Percentiles rank a stretch among this genome's conserved stretches.
Evolutionary conservation across 202 grass and related monocot genomes (phyloP).

Genomic region (Eragrostis tef): DNA sequence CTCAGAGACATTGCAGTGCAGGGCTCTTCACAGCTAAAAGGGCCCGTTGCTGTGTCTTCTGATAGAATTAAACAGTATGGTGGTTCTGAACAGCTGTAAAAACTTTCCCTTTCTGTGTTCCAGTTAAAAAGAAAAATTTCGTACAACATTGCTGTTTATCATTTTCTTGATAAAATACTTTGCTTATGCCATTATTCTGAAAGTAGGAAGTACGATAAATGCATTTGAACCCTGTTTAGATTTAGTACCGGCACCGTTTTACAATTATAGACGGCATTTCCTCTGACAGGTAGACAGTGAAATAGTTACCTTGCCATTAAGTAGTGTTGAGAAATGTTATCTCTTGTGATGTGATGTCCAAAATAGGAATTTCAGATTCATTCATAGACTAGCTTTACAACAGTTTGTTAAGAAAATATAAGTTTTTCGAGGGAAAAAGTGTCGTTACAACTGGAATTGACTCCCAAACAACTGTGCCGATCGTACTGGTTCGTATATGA

Average conservation of each 20-base stretch:
- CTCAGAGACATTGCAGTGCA: no score
- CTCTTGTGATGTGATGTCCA: neutral
- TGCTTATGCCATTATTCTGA: no score
- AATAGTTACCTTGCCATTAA: neutral
- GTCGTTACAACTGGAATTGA: no score
- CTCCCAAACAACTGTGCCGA: neutral
- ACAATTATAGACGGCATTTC: neutral
- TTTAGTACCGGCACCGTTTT: neutral
- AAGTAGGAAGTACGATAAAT: neutral
- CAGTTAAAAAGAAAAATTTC: no score
- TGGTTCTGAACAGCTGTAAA: no score
- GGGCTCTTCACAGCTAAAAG: no score
- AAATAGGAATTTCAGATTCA: neutral
- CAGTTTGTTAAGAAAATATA: neutral
- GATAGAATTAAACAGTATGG: no score
- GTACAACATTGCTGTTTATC: no score
- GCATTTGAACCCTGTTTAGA: neutral
- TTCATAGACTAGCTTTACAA: neutral
- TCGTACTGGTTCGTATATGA: conserved; percentile 8
- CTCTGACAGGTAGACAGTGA: no score
- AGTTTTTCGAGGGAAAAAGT: neutral
- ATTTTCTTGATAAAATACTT: no score
- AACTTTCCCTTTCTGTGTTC: no score
- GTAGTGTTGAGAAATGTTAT: neutral
- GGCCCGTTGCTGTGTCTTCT: no score